A percentile compares a stretch with the other conserved stretches of the same genome.
phyloP scores from a whole-genome alignment of 139 green algal species.

The Deuterostichococcus epilithicus region DNA sequence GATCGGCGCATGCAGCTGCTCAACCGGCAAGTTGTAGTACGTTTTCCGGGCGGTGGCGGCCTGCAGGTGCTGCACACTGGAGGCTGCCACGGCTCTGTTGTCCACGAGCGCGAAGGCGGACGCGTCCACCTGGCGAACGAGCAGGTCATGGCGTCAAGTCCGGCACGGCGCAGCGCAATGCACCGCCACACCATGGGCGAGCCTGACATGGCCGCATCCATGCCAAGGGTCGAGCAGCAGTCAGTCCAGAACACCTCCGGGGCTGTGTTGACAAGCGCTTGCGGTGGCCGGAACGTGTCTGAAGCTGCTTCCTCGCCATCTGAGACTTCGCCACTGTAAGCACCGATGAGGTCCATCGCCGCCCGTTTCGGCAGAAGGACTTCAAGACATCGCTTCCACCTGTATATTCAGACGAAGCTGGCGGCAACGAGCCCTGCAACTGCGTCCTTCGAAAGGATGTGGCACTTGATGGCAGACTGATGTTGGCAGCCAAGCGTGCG shows the following conservation, averaged over 20 bases:
- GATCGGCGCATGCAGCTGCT: constrained; percentile 81
- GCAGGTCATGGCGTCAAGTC: background rate
- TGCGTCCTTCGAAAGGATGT: too few species aligned
- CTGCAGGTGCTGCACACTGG: constrained; percentile 32
- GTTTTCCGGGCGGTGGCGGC: constrained; percentile 52
- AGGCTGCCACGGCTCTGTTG: constrained; percentile 24
- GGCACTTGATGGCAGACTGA: too few species aligned
- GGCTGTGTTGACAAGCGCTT: background rate
- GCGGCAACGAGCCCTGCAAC: too few species aligned
- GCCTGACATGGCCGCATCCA: too few species aligned
- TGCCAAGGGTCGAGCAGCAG: background rate
- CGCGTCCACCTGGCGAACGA: constrained; percentile 47
- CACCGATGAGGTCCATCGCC: background rate
- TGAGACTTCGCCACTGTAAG: background rate
- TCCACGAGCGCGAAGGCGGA: constrained; percentile 48
- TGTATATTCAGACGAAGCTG: too few species aligned
- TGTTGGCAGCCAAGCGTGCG: too few species aligned
- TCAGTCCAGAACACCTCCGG: background rate
- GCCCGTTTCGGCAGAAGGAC: too few species aligned
- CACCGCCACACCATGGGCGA: too few species aligned
- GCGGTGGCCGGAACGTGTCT: background rate
- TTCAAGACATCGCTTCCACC: too few species aligned
- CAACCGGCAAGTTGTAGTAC: constrained; percentile 74
- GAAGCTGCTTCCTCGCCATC: background rate
- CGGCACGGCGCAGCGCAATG: background rate